Evolutionary conservation across 495 filamentous ascomycete genomes (phyloP), one percentile per base, ranked within the genome.

Genomic region (Xylaria cubensis): DNA sequence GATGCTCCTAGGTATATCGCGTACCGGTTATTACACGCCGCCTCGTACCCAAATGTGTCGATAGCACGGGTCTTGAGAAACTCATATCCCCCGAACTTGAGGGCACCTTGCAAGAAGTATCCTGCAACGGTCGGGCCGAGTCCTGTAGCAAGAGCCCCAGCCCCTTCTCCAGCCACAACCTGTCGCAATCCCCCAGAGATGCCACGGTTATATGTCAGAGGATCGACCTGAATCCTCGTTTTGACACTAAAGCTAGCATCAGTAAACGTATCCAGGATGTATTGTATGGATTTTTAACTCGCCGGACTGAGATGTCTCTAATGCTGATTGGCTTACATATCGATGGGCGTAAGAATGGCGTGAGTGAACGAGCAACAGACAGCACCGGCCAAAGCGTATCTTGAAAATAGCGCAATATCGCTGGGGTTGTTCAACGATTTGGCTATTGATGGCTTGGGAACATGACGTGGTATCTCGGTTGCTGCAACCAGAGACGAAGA

Each of bases 331-430:
- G 67, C 26, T 46, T 93, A 61, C 44, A 95, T 93, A 86, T 96
- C 93, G 75, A 95, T 91, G 73, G 93, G 93, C 69, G 93, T 94
- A 76, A 94, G 86, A 79, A 86, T 88, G 76, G 92, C 93, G 85
- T 94, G 93, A 73, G 93, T 96, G 80, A 95, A 85, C 71, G 92
- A 92, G 81, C 93, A 95, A 86, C 93, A 94, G 82, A 93, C 85
- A 69, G 92, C 92, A 80, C 92, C 92, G 74, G 93, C 92, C 77
- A 94, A 90, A 80, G 92, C 91, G 85, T 94, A 94, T 83, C 91
- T 32, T 51, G n/a, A 69, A 51, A 62, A 50, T 10, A 48, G 41
- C 55, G 17, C 17, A 24, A 48, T 21, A 1, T 69, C 67, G 42
- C 19, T 51, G 55, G 19, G 17, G 3, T 24, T 62, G 13, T 24